These are phyloP conservation scores for Lipomyces kockii DNA, from an alignment of 805 yeast species.

Conservation along the genomic window DNA sequence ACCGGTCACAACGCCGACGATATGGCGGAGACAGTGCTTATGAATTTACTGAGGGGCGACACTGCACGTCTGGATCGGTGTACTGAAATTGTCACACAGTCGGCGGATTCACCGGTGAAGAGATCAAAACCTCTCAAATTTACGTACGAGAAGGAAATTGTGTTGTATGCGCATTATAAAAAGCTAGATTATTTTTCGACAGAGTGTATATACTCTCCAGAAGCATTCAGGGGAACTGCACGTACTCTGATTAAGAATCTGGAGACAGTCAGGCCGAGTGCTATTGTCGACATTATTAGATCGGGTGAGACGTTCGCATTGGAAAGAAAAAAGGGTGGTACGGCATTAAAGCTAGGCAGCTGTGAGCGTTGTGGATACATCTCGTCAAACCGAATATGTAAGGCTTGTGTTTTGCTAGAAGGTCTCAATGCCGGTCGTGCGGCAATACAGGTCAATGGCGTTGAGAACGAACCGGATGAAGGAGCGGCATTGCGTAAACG, in stretches of 20 bases:
- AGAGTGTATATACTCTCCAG: constrained; percentile 98
- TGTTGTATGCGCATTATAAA: constrained; percentile 93
- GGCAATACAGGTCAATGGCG: constrained; percentile 14
- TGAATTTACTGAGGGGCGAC: constrained; percentile 96
- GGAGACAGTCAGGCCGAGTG: constrained; percentile 87
- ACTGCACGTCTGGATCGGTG: constrained; percentile 89
- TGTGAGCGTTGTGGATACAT: constrained; percentile 92
- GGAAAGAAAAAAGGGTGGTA: constrained; percentile 26
- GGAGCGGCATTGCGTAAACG: constrained; percentile 12
- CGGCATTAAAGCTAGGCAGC: constrained; percentile 43
- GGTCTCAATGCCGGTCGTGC: constrained; percentile 71
- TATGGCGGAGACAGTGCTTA: constrained; percentile 96
- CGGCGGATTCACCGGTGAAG: constrained; percentile 82
- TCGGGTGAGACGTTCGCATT: constrained; percentile 87
- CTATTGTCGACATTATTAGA: constrained; percentile 90
- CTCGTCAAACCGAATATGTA: constrained; percentile 85
- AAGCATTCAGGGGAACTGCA: constrained; percentile 97
- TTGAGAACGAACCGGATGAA: background rate
- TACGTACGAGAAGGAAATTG: constrained; percentile 96
- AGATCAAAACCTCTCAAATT: constrained; percentile 96
- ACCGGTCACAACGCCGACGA: constrained; percentile 99
- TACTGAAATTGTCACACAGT: constrained; percentile 78
- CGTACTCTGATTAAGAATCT: constrained; percentile 87
- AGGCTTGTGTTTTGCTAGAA: constrained; percentile 86
- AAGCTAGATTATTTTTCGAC: constrained; percentile 94